Evolutionary conservation across 2,329 filamentous ascomycete species (phyloP), one percentile per base, ranked within the genome.

Genomic region (Microthyrium microscopicum): DNA sequence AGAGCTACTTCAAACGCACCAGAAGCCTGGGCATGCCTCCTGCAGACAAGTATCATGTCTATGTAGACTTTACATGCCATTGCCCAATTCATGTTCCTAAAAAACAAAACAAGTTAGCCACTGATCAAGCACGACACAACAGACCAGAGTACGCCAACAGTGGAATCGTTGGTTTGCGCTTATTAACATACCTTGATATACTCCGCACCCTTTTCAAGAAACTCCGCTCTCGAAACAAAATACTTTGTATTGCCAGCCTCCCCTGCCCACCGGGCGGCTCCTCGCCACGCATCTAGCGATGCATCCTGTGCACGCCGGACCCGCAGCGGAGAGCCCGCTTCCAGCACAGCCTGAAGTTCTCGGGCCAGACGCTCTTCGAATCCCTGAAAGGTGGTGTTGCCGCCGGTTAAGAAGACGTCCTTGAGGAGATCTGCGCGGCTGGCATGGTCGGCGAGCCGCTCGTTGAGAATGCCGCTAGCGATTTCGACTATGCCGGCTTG

Each of bases 401-500:
- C 89, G n/a, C 89, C 87, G 0, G 87, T 95, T 26, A 95, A 57
- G 60, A 98, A 95, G 24, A 98, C 68, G 51, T 98, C 87, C 29
- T 71, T 73, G 16, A 94, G 58, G 27, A 94, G 73, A 28, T 72
- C 71, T 42, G 77, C 67, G 37, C 76, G 72, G 42, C 71, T 66
- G 3, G 57, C 47, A 2, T 60, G 50, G 19, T 60, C 57, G 2
- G 59, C 60, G 9, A 95, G 71, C 3, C 89, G 76, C 55, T 92
- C 81, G 29, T 71, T 83, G 17, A 95, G 64, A 41, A 98, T 89
- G 47, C 91, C 83, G 12, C 83, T 77, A 0, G 81, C 80, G 37
- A 95, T 91, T 54, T 98, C 89, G 13, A 93, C 68, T 32, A 98
- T 70, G 19, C 89, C 89, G 1, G 87, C 83, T 58, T 98, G 89